Conservation (phyloP, 768 basidiomycete genomes). For the Erythrobasidium yunnanense region DNA sequence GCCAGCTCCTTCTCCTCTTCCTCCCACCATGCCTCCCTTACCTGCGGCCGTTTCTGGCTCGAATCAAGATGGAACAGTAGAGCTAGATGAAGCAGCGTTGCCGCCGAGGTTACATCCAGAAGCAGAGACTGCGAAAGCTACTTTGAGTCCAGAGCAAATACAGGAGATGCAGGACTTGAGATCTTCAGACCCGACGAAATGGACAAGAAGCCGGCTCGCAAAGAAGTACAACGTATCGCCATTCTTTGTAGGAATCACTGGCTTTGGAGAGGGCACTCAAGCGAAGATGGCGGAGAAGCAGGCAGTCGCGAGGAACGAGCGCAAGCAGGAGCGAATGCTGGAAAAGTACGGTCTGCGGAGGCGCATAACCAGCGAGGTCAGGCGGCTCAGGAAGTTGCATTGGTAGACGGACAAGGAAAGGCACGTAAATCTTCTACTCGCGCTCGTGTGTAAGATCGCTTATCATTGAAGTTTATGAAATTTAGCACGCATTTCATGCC, state of each 20-base stretch:
- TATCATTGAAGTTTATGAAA: too few species aligned
- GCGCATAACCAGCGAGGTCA: conserved; percentile 10
- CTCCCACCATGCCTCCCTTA: conserved; percentile 18
- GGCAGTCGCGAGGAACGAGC: conserved; percentile 8
- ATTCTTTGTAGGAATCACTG: conserved; percentile 26
- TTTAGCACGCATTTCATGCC: too few species aligned
- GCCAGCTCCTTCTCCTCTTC: conserved; percentile 29
- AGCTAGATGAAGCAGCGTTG: not conserved
- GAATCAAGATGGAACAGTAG: not conserved
- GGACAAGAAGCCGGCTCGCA: conserved; percentile 30
- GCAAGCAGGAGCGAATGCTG: not conserved
- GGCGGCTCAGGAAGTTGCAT: conserved; percentile 1
- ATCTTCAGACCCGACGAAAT: not conserved
- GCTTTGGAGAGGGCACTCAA: conserved; percentile 28
- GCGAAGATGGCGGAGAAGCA: conserved; percentile 7
- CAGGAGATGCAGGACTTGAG: conserved; percentile 27
- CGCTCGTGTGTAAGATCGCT: too few species aligned
- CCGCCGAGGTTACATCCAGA: not conserved
- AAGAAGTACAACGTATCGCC: conserved; percentile 29
- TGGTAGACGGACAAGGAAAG: too few species aligned
- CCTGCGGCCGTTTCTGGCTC: not conserved
- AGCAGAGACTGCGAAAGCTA: not conserved
- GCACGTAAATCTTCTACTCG: too few species aligned
- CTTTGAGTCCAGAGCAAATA: conserved; percentile 21
- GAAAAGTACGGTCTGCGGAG: conserved; percentile 18